Conservation (phyloP, 192 early-diverging fungal genomes). For the Mortierella alpina region DNA sequence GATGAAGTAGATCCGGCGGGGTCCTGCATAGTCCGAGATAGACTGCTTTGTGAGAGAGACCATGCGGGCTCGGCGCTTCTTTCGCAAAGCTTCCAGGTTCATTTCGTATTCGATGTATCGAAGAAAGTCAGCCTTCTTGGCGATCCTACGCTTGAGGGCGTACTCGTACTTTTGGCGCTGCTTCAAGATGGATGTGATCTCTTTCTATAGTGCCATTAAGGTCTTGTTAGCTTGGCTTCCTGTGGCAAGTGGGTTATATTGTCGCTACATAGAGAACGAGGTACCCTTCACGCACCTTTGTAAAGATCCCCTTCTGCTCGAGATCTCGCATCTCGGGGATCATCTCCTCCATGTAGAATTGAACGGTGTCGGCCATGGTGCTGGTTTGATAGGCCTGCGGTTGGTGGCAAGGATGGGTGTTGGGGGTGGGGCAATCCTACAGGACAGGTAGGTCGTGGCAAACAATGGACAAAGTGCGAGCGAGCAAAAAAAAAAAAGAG, state of each 20-base stretch:
- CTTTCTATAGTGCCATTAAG: constrained; percentile 58
- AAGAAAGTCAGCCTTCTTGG: constrained; percentile 81
- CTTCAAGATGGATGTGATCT: constrained; percentile 90
- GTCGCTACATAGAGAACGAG: not conserved
- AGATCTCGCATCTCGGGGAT: constrained; percentile 92
- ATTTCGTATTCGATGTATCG: constrained; percentile 96
- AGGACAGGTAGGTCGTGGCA: not conserved
- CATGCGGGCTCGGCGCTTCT: constrained; percentile 79
- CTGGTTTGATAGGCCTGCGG: not conserved
- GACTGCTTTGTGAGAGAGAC: constrained; percentile 59
- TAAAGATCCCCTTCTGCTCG: constrained; percentile 83
- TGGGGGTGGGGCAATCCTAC: not conserved
- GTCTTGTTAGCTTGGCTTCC: not conserved
- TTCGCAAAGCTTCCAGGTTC: constrained; percentile 87
- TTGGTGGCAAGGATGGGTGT: not conserved
- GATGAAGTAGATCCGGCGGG: constrained; percentile 79
- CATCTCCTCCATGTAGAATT: constrained; percentile 94
- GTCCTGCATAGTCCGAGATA: constrained; percentile 81
- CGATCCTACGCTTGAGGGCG: constrained; percentile 80
- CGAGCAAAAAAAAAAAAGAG: constrained; percentile 14
- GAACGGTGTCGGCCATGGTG: constrained; percentile 90
- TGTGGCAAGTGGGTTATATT: not conserved
- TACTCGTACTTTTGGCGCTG: constrained; percentile 92
- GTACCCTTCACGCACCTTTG: constrained; percentile 61
- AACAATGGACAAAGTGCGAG: not conserved